phyloP scores from a whole-genome alignment of 306 rosid species.

The Quercus glauca region DNA sequence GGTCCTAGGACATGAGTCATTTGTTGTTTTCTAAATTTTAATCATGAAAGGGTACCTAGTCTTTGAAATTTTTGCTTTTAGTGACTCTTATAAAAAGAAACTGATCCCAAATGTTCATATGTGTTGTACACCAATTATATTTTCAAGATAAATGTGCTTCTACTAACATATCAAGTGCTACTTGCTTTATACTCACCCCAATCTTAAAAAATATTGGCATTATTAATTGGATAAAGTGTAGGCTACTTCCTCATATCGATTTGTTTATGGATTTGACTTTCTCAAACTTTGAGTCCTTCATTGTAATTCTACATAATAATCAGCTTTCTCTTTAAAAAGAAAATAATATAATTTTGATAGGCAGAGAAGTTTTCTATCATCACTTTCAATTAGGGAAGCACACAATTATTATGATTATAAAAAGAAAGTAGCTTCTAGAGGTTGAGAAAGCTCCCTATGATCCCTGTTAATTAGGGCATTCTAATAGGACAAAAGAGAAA shows the following conservation, averaged over 20 bases:
- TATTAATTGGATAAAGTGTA: neutral
- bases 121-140: no score
- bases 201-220: conserved; percentile 1
- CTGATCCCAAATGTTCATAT: no score
- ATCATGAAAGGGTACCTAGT: neutral
- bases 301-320: neutral
- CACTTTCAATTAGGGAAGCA: conserved; percentile 11
- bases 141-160: no score
- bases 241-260: neutral
- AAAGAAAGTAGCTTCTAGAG: conserved; percentile 8
- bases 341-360: neutral
- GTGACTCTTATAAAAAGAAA: no score
- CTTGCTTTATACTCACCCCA: no score
- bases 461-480: conserved; percentile 36
- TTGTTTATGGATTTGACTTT: conserved; percentile 31
- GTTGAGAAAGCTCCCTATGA: conserved; percentile 14
- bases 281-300: neutral
- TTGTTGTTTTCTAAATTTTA: neutral
- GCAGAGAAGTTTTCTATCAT: conserved; percentile 15
- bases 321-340: neutral
- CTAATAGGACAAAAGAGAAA: conserved; percentile 21
- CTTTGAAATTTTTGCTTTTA: no score
- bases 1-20: neutral
- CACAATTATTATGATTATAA: conserved; percentile 4
- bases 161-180: no score